Evolutionary conservation across 345 rosid genomes (phyloP), one percentile per base, ranked within the genome.

Genomic region (Citrus unshiu): DNA sequence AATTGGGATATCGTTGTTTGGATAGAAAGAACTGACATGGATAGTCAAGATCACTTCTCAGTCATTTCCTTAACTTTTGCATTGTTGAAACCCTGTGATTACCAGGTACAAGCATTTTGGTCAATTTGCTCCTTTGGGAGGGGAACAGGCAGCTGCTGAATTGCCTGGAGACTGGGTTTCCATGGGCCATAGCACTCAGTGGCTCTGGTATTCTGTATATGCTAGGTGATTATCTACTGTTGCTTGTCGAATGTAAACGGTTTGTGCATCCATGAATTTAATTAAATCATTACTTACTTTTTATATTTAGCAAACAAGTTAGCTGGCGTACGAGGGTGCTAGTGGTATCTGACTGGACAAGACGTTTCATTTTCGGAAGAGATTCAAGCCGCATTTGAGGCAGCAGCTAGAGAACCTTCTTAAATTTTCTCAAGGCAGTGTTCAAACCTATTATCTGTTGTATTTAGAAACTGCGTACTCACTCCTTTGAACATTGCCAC

Each of bases 91-190:
- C 39, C 64, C 35, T 77, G 62, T 61, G 19, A 77, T 60, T 81
- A 61, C 43, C 72, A 96, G 99, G 88, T 96, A 94, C 89, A 96
- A 93, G 85, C 99, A 96, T 83, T 85, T 94, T 19, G 99, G 99
- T 74, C 90, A 91, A 78, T 96, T 96, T 82, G 99, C 99, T 76
- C 98, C 99, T 13, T 63, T 96, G 84, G 99, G 99, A 85, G 99
- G 99, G 67, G 99, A 96, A 87, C 97, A 96, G 87, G 88, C 98
- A 54, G 99, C 98, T 30, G 98, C 98, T 0, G 99, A 96, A 82
- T 87, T 96, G 77, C 99, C 99, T 1, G 98, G 98, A 73, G 99
- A 96, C 79, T 94, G 99, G 98, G 95, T 96, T 72, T 94, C 98
- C 34, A 82, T 90, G 83, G 98, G 98, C 79, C 93, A 80, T 74